A percentile compares a stretch with the other conserved stretches of the same genome.
Conservation (phyloP, 805 yeast species). For the Yueomyces sp. region DNA sequence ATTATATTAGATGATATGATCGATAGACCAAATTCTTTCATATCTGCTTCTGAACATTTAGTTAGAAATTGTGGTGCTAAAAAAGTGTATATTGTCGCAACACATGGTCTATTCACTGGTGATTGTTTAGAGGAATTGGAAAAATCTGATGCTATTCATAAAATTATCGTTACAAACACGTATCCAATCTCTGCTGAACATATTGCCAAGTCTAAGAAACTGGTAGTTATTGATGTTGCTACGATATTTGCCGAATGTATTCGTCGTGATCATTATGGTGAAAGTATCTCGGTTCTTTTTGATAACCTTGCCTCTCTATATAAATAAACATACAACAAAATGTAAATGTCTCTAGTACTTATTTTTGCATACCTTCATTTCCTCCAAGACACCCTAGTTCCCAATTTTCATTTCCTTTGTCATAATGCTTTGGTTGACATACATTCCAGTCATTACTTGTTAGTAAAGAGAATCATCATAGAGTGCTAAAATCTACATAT, state of each 20-base stretch:
- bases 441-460: too few relatives aligned
- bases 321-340: not conserved
- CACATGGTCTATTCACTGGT: slow-evolving; percentile 89
- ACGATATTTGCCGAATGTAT: slow-evolving; percentile 96
- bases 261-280: slow-evolving; percentile 97
- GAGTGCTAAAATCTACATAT: too few relatives aligned
- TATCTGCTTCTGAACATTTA: slow-evolving; percentile 97
- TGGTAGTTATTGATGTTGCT: slow-evolving; percentile 82
- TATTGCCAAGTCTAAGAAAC: slow-evolving; percentile 45
- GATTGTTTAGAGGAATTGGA: slow-evolving; percentile 71
- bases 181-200: slow-evolving; percentile 69
- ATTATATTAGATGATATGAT: slow-evolving; percentile 93
- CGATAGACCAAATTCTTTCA: slow-evolving; percentile 84
- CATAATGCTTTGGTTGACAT: too few relatives aligned
- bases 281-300: slow-evolving; percentile 82
- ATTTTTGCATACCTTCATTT: too few relatives aligned
- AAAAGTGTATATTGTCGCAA: slow-evolving; percentile 77
- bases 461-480: too few relatives aligned
- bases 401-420: too few relatives aligned
- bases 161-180: slow-evolving; percentile 89
- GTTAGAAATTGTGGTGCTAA: slow-evolving; percentile 92
- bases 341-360: too few relatives aligned
- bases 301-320: slow-evolving; percentile 58
- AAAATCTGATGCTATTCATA: slow-evolving; percentile 70
- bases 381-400: too few relatives aligned